Base-by-base conservation (phyloP, 176 grass and related monocot genomes). In the Tillandsia fasciculata region DNA sequence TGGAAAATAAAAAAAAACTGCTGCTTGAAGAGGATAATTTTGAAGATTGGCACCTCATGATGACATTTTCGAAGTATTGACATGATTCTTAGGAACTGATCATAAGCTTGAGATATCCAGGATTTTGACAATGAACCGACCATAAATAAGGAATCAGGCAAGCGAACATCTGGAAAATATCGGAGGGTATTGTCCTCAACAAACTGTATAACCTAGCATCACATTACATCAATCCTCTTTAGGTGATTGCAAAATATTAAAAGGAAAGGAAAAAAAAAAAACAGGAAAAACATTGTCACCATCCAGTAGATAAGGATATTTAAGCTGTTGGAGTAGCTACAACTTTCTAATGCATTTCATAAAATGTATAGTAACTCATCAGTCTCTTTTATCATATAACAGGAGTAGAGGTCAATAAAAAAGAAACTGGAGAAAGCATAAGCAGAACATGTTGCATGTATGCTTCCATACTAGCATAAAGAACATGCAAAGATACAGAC, bases 291-390 rank as follows among this genome's bases (percentile, higher is more conserved):
- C 52, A 71, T 52, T 71, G n/a, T 14, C 50, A 73, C 57, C 57
- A 56, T 59, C 15, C 58, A 11, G 48, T 28, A 20, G 33, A 42
- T 42, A 42, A 42, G 7, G 33, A 42, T 42, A 42, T 42, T 33
- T 33, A 33, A 33, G 29, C 2, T 33, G 29, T 33, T 33, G 0
- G 29, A 33, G 3, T 33, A 33, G 29, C 29, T 33, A 33, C 29
- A 77, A 86, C 79, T 79, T 86, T 82, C 11, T 74, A 57, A 61
- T 78, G 52, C 49, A 57, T 53, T 11, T 67, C 66, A 56, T 82
- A 67, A 12, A 23, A 67, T 67, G 26, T n/a, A 67, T 67, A 42
- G 33, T 42, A 42, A 42, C 33, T 42, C 33, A 42, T 42, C 33
- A 42, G 7, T 42, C 6, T 42, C 33, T 42, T 42, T 42, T 3